Conservation (phyloP, 2,329 filamentous ascomycete species). For the Colletotrichum kahawae region DNA sequence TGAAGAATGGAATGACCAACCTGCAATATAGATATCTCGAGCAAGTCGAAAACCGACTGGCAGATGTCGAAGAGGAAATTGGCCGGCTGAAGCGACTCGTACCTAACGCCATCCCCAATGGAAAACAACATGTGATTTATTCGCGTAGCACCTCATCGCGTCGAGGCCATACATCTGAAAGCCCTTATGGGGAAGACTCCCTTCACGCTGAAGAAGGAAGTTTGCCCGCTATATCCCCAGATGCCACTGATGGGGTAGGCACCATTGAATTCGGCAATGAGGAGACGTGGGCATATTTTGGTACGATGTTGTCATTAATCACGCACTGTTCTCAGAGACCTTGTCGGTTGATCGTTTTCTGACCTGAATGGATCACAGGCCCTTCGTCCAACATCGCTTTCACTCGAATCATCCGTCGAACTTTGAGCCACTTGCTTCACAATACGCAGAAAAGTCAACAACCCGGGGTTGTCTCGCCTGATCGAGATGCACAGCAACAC, state of each 20-base stretch:
- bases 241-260: conserved; percentile 27
- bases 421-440: conserved; percentile 14
- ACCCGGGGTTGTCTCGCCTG: background rate
- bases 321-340: background rate
- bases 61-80: conserved; percentile 23
- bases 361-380: background rate
- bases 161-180: background rate
- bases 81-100: conserved; percentile 17
- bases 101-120: background rate
- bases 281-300: conserved; percentile 25
- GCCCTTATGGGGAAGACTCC: background rate
- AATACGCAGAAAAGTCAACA: background rate
- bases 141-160: background rate
- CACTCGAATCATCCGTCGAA: conserved; percentile 22
- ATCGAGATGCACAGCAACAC: background rate
- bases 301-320: background rate
- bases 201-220: conserved; percentile 17
- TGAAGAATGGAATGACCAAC: background rate
- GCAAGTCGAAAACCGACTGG: conserved; percentile 23
- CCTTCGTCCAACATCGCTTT: conserved; percentile 29
- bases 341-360: background rate
- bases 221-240: conserved; percentile 18
- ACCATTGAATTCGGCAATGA: conserved; percentile 27
- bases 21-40: conserved; percentile 17
- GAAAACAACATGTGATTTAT: background rate